These are phyloP conservation scores for Antitrichia curtipendula DNA, from an alignment of 225 moss, liverwort and hornwort genomes.

Conservation along the genomic window DNA sequence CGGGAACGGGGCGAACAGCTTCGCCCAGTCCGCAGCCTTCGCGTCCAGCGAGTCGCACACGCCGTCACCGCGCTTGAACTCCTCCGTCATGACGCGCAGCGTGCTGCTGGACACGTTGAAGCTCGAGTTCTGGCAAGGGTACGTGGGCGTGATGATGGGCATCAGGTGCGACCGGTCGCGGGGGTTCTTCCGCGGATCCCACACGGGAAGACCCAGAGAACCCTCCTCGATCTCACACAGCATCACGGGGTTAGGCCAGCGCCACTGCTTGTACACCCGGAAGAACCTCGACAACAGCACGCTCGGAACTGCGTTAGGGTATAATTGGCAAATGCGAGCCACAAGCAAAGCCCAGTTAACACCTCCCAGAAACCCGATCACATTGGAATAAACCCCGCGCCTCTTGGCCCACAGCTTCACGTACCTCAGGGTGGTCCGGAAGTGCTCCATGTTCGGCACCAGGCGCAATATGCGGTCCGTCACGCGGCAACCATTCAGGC, in stretches of 20 bases:
- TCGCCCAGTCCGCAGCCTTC: conserved; percentile 56
- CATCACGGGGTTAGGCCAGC: conserved; percentile 99
- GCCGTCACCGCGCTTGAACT: conserved; percentile 76
- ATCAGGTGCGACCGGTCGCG: conserved; percentile 85
- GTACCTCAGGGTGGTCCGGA: conserved; percentile 94
- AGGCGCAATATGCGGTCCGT: conserved; percentile 93
- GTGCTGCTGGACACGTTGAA: conserved; percentile 95
- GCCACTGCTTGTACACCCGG: conserved; percentile 96
- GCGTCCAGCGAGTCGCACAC: conserved; percentile 81
- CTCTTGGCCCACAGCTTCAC: conserved; percentile 98
- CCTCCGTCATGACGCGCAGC: conserved; percentile 95
- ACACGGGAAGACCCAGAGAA: conserved; percentile 74
- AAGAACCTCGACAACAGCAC: conserved; percentile 98
- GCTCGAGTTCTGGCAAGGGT: conserved; percentile 97
- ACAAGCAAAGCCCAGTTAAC: conserved; percentile 99
- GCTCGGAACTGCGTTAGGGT: conserved; percentile 98
- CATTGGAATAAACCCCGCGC: conserved; percentile 98
- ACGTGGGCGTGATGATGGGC: conserved; percentile 98
- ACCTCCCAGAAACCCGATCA: conserved; percentile 95
- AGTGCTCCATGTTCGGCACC: conserved; percentile 93
- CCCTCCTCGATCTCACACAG: conserved; percentile 96
- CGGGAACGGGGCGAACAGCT: conserved; percentile 67
- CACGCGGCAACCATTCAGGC: conserved; percentile 92
- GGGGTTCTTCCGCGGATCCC: conserved; percentile 95
- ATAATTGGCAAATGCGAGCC: conserved; percentile 97